Base-by-base conservation (phyloP, 225 moss, liverwort and hornwort species). In the Bryum argenteum region DNA sequence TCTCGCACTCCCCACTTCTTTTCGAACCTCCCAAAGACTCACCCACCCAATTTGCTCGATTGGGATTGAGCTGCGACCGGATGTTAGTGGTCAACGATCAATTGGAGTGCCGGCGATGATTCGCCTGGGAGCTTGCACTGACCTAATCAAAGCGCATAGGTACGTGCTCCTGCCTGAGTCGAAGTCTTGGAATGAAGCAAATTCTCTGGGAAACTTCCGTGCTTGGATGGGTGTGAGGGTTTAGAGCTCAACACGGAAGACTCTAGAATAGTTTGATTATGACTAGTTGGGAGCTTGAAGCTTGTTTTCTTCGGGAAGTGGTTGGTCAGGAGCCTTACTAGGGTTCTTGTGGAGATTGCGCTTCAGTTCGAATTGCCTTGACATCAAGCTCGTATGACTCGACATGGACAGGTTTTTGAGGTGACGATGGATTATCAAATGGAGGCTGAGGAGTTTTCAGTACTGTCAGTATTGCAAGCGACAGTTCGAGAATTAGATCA, bases 381-480 rank as follows among this genome's bases (percentile, higher is more conserved):
- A n/a, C n/a, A n/a, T n/a, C n/a, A n/a, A n/a, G 15, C 47, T 48
- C 2, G 17, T 9, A 52, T 24, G 51, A 23, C 24, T 66, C 60
- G 17, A 52, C 60, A 24, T 66, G 65, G n/a, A 19, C 39, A 48
- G 13, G 26, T 54, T 40, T 33, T 50, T 51, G 68, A 76, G 63
- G 68, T 51, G 75, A 71, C 28, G 58, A 81, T 72, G 63, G 43
- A 51, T 23, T n/a, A 22, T 23, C 33, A 9, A 11, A 9, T 23
- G 14, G 64, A 43, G 58, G 19, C 18, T 22, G 63, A 40, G 41
- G 24, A 48, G 20, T 26, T 61, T 20, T 76, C 61, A 11, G 21
- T 39, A n/a, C 10, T 61, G 18, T 61, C 9, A 15, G 18, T 61
- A 8, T 42, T 67, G 67, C 61, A 40, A 28, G 61, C 61, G 48